These are phyloP conservation scores for Mycena polygramma DNA, from an alignment of 768 basidiomycete genomes.

Conservation along the genomic window DNA sequence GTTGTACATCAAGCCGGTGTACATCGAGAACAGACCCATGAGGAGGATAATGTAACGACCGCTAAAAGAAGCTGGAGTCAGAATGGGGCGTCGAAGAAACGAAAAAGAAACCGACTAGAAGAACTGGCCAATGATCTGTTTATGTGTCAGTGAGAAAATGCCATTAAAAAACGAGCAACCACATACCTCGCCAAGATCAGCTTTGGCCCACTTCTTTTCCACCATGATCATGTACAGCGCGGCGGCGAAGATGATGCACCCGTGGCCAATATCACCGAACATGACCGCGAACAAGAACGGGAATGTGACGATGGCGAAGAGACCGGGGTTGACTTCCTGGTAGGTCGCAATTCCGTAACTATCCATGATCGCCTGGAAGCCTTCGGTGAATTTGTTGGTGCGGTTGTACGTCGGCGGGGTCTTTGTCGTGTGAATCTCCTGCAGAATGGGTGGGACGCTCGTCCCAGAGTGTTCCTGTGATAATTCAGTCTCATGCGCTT, in stretches of 20 bases:
- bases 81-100: slow-evolving; percentile 22
- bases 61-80: slow-evolving; percentile 57
- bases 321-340: slow-evolving; percentile 96
- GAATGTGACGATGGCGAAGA: slow-evolving; percentile 94
- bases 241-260: slow-evolving; percentile 80
- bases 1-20: slow-evolving; percentile 98
- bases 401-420: slow-evolving; percentile 96
- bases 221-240: slow-evolving; percentile 88
- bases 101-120: slow-evolving; percentile 79
- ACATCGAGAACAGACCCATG: slow-evolving; percentile 98
- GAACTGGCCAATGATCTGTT: slow-evolving; percentile 86
- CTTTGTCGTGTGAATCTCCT: slow-evolving; percentile 90
- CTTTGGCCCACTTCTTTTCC: slow-evolving; percentile 85
- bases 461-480: slow-evolving; percentile 90
- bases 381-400: slow-evolving; percentile 96
- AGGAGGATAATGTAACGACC: slow-evolving; percentile 98
- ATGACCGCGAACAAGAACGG: slow-evolving; percentile 99
- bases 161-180: slow-evolving; percentile 16
- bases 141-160: slow-evolving; percentile 25
- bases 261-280: slow-evolving; percentile 99
- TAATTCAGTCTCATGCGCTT: background rate
- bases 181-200: slow-evolving; percentile 79
- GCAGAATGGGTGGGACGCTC: slow-evolving; percentile 90
- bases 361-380: slow-evolving; percentile 98
- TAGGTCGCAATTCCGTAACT: slow-evolving; percentile 95